Percentiles rank a stretch among this genome's conserved stretches.
phyloP scores from a whole-genome alignment of 2,329 filamentous ascomycete species.

The Microsporum audouinii region DNA sequence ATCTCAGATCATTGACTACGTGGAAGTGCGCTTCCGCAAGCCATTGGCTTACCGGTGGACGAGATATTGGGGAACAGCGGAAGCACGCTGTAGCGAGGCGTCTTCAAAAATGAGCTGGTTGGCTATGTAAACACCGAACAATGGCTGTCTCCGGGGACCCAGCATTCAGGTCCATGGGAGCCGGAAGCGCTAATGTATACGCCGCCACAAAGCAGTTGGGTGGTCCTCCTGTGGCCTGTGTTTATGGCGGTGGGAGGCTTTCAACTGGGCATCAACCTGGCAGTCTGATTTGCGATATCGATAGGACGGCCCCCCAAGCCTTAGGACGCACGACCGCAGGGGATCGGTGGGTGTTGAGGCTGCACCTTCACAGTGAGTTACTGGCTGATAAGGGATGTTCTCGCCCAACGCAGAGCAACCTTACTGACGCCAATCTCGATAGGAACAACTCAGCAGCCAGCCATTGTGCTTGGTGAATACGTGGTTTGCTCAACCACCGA shows the following conservation, averaged over 20 bases:
- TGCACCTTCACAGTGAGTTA: not conserved
- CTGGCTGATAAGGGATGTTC: not conserved
- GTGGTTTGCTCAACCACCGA: not conserved
- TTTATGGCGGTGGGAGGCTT: not conserved
- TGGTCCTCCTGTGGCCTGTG: constrained; percentile 2
- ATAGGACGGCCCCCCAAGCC: not conserved
- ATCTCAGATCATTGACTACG: constrained; percentile 1
- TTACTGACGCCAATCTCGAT: constrained; percentile 1
- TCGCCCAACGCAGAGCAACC: constrained; percentile 1
- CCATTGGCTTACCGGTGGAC: not conserved
- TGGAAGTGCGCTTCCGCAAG: not conserved
- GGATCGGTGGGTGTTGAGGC: not conserved
- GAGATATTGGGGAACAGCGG: not conserved
- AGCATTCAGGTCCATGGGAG: constrained; percentile 1
- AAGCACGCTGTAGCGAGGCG: not conserved
- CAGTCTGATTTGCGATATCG: constrained; percentile 1
- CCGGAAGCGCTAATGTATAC: not conserved
- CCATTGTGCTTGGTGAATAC: constrained; percentile 1
- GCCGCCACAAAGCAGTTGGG: not conserved
- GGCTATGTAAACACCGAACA: not conserved
- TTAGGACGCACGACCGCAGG: not conserved
- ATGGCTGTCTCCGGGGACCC: not conserved
- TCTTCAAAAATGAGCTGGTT: not conserved
- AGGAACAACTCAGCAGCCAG: constrained; percentile 1
- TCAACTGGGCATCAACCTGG: constrained; percentile 3